phyloP scores from a whole-genome alignment of 768 basidiomycete genomes.

The Trametopsis cervina region DNA sequence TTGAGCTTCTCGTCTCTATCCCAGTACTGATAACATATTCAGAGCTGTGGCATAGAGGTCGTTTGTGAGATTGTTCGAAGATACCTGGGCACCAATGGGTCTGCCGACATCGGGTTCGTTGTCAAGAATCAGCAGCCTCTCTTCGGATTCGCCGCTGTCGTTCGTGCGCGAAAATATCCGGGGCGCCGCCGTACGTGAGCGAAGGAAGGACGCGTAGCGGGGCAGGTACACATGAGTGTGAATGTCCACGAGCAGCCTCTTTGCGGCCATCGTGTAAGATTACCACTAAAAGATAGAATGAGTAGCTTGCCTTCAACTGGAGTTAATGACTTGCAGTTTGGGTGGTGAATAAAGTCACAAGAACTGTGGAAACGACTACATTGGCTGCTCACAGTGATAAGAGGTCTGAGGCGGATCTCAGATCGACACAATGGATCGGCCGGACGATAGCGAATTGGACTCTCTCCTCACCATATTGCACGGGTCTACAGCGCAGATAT shows the following conservation, averaged over 20 bases:
- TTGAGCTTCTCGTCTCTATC: conserved; percentile 67
- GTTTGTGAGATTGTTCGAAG: background rate
- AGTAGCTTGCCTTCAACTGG: background rate
- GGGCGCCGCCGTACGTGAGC: conserved; percentile 56
- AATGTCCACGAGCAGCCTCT: conserved; percentile 59
- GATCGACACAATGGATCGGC: too few relatives aligned
- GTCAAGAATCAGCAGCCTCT: conserved; percentile 71
- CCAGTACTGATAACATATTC: conserved; percentile 59
- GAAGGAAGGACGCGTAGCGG: conserved; percentile 64
- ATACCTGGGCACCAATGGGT: conserved; percentile 71
- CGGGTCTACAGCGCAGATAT: too few relatives aligned
- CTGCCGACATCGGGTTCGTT: conserved; percentile 75
- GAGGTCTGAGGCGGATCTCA: too few relatives aligned
- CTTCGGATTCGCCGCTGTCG: conserved; percentile 44
- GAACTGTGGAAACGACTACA: too few relatives aligned
- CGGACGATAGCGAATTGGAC: too few relatives aligned
- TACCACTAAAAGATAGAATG: background rate
- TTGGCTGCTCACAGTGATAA: too few relatives aligned
- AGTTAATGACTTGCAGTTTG: background rate
- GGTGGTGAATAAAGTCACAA: too few relatives aligned
- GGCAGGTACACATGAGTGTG: conserved; percentile 87
- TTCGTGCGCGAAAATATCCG: conserved; percentile 49
- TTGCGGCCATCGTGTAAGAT: conserved; percentile 19
- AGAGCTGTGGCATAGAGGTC: too few relatives aligned
- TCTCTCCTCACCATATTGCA: too few relatives aligned